These are phyloP conservation scores for Neodidymelliopsis sp. DNA, from an alignment of 2,329 filamentous ascomycete genomes.

Conservation along the genomic window DNA sequence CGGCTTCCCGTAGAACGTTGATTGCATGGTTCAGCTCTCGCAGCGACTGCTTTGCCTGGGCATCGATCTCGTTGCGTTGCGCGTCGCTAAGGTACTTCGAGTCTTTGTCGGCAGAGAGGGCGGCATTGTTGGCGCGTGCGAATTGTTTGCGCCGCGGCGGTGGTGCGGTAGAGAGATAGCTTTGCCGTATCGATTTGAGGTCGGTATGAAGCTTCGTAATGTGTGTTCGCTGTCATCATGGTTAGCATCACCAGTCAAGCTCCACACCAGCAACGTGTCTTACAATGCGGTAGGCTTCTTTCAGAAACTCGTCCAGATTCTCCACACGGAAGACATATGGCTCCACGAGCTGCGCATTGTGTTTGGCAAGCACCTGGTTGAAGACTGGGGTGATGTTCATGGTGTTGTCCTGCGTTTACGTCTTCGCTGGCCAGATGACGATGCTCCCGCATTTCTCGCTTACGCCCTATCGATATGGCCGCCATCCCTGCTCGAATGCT, in stretches of 20 bases:
- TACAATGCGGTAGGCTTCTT: slow-evolving; percentile 94
- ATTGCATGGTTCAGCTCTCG: slow-evolving; percentile 86
- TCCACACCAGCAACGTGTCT: slow-evolving; percentile 43
- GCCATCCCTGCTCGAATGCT: slow-evolving; percentile 16
- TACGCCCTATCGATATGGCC: slow-evolving; percentile 10
- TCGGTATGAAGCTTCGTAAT: slow-evolving; percentile 82
- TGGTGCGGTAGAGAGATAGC: slow-evolving; percentile 85
- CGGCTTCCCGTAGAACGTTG: slow-evolving; percentile 78
- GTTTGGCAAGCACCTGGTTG: slow-evolving; percentile 70
- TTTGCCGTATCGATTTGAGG: slow-evolving; percentile 81
- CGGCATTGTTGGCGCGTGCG: slow-evolving; percentile 43
- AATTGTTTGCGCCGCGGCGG: slow-evolving; percentile 63
- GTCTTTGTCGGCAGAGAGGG: slow-evolving; percentile 51
- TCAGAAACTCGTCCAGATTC: slow-evolving; percentile 81
- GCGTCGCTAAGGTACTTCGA: slow-evolving; percentile 74
- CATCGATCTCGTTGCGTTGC: slow-evolving; percentile 86
- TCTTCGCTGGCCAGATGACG: slow-evolving; percentile 32
- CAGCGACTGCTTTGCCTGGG: slow-evolving; percentile 83
- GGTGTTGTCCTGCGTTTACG: slow-evolving; percentile 24
- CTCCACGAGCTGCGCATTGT: slow-evolving; percentile 62
- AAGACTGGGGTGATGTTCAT: slow-evolving; percentile 72
- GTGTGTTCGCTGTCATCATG: slow-evolving; percentile 73
- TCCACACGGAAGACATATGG: slow-evolving; percentile 50
- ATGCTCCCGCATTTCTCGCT: slow-evolving; percentile 36
- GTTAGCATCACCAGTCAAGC: slow-evolving; percentile 27